Base-by-base conservation (phyloP, 129 eudicot genomes). In the Flaveria bidentis region DNA sequence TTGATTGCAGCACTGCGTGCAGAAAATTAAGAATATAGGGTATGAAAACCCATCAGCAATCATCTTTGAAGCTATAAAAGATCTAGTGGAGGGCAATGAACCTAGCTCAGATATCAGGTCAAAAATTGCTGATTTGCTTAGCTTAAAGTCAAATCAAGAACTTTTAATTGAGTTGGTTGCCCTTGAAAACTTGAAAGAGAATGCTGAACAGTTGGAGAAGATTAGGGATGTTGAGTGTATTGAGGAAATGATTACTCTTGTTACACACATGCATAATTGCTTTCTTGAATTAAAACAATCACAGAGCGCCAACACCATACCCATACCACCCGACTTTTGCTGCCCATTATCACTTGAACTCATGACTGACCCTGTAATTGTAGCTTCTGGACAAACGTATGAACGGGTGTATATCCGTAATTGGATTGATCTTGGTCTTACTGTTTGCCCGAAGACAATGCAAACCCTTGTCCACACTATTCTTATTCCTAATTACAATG, bases 331-430 rank as follows among this genome's bases (percentile, higher is more conserved):
- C 39, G 99, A 95, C 80, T 95, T 95, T 74, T 95, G 99, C 76
- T 95, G 99, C 82, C 99, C 99, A 10, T 87, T 95, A 42, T 95
- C 99, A 12, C 97, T 95, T 73, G 92, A 95, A 77, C 84, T 95
- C 73, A 95, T 95, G 99, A 87, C 94, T 1, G 99, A 95, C 82
- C 99, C 99, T 70, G 99, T 95, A 2, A 95, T 95, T 86, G 99
- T 95, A 64, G 87, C 96, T 45, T 95, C 97, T 45, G 99, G 99
- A 25, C 99, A 95, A 84, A 95, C 99, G 4, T 95, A 91, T 76
- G 99, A 95, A 82, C 90, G 99, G 58, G 88, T 83, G 25, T 91
- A 84, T 78, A 95, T 95, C 73, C 84, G 88, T 73, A 84, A 87
- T 63, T 95, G 99, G 99, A 86, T 95, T 77, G 96, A 91, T 78